phyloP scores from a whole-genome alignment of 192 early-diverging fungal species.

The Dispira simplex region DNA sequence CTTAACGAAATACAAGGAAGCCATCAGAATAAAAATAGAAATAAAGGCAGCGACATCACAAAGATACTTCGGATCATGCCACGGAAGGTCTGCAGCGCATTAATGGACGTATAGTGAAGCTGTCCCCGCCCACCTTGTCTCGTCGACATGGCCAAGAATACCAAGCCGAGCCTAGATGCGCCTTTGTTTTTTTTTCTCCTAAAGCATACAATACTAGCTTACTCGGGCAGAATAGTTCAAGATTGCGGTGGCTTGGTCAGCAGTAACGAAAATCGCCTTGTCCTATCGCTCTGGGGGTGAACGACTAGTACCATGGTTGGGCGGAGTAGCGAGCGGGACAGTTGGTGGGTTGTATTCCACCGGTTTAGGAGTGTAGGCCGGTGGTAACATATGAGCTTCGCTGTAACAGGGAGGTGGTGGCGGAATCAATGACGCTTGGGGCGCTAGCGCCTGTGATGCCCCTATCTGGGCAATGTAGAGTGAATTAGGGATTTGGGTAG shows the following conservation, averaged over 20 bases:
- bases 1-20: too few relatives aligned
- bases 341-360: not conserved
- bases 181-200: not conserved
- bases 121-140: too few relatives aligned
- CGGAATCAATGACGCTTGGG: not conserved
- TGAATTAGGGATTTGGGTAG: not conserved
- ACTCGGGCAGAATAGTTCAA: not conserved
- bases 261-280: not conserved
- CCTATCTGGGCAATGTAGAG: not conserved
- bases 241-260: not conserved
- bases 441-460: not conserved
- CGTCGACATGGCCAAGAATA: too few relatives aligned
- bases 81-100: too few relatives aligned
- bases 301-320: not conserved
- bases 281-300: not conserved
- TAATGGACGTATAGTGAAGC: too few relatives aligned
- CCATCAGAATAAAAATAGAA: too few relatives aligned
- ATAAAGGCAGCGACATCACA: too few relatives aligned
- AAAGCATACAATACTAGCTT: not conserved
- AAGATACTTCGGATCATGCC: too few relatives aligned
- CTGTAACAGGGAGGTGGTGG: not conserved
- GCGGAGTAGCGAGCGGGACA: not conserved
- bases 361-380: not conserved
- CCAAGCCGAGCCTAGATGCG: too few relatives aligned
- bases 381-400: not conserved